These are phyloP conservation scores for Venturia pyrina DNA, from an alignment of 2,329 filamentous ascomycete genomes.

Conservation along the genomic window DNA sequence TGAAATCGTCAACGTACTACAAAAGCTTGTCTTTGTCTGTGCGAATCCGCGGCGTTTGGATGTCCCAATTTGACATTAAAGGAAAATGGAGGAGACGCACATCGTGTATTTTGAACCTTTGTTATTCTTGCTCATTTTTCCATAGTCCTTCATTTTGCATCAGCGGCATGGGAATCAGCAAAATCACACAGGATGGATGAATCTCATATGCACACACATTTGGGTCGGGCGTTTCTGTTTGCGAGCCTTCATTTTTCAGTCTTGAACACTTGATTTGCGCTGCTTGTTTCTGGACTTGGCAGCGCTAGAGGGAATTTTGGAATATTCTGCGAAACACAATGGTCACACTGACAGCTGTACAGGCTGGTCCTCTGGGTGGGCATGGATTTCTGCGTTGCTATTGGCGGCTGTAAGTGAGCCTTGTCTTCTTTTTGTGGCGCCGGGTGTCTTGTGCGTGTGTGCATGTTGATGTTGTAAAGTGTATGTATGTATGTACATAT, in stretches of 20 bases:
- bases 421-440: not conserved
- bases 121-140: not conserved
- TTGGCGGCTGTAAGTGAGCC: not conserved
- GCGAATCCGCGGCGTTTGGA: not conserved
- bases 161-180: not conserved
- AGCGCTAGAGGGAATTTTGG: not conserved
- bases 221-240: constrained; percentile 1
- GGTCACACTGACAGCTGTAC: not conserved
- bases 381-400: not conserved
- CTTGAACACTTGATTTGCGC: not conserved
- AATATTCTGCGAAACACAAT: not conserved
- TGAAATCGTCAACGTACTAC: not conserved
- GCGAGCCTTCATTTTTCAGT: not conserved
- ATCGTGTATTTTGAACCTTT: not conserved
- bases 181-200: not conserved
- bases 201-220: not conserved
- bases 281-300: too few species aligned
- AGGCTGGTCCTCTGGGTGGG: not conserved
- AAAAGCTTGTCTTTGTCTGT: not conserved
- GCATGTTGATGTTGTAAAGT: not conserved
- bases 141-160: not conserved
- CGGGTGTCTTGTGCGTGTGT: not conserved
- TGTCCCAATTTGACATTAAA: not conserved
- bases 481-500: not conserved
- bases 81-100: not conserved